phyloP scores from a whole-genome alignment of 345 rosid species.

The Pistacia integerrima region DNA sequence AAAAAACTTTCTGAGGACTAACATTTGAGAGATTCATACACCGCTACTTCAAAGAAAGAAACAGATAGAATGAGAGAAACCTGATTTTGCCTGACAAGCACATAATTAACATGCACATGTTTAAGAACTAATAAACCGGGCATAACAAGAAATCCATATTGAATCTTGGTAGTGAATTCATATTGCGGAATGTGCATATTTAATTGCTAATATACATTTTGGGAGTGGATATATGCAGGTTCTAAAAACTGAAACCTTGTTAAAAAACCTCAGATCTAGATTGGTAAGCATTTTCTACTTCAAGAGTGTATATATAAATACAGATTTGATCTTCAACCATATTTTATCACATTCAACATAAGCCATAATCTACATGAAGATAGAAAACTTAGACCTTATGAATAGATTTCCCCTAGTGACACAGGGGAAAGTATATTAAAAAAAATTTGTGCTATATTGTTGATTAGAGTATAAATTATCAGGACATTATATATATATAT shows the following conservation, averaged over 20 bases:
- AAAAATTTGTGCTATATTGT: neutral
- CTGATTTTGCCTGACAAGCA: neutral
- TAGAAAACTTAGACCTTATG: neutral
- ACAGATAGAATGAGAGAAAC: neutral
- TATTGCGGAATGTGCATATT: too few species aligned
- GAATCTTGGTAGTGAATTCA: neutral
- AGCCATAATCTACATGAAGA: neutral
- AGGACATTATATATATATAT: conserved; percentile 1
- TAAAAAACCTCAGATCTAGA: neutral
- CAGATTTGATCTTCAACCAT: neutral
- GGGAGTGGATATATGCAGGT: neutral
- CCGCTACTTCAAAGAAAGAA: neutral
- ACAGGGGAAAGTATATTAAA: neutral
- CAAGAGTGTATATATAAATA: neutral
- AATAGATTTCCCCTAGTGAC: neutral
- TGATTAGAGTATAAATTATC: neutral
- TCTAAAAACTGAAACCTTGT: neutral
- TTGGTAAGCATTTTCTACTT: neutral
- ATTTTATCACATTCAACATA: neutral
- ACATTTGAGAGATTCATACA: neutral
- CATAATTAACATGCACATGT: neutral
- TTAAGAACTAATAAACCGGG: neutral
- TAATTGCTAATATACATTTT: neutral
- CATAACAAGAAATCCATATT: neutral
- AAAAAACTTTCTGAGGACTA: neutral